Evolutionary conservation across 2,329 filamentous ascomycete genomes (phyloP).

Genomic region (Calonectria pseudoreteaudii): DNA sequence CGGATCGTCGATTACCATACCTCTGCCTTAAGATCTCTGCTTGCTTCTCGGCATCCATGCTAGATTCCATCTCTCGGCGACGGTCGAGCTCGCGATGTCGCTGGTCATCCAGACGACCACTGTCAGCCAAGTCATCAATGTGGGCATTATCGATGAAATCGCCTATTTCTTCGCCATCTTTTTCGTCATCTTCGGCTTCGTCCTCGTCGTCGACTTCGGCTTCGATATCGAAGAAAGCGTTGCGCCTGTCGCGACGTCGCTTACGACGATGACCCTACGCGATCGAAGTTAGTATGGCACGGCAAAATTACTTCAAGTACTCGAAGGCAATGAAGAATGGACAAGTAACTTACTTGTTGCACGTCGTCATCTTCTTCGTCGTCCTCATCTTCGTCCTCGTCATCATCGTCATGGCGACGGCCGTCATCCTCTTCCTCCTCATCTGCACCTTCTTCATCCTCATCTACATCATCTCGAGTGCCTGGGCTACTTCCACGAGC

Average conservation of each 20-base stretch:
- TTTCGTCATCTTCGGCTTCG: slow-evolving; percentile 87
- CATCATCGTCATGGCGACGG: slow-evolving; percentile 52
- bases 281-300: neutral
- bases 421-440: slow-evolving; percentile 55
- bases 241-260: slow-evolving; percentile 79
- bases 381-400: slow-evolving; percentile 57
- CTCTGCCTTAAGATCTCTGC: slow-evolving; percentile 88
- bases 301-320: neutral
- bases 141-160: slow-evolving; percentile 91
- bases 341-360: slow-evolving; percentile 64
- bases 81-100: slow-evolving; percentile 95
- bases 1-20: slow-evolving; percentile 82
- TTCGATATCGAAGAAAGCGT: slow-evolving; percentile 96
- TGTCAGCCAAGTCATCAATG: slow-evolving; percentile 87
- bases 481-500: slow-evolving; percentile 54
- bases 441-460: slow-evolving; percentile 54
- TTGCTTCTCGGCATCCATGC: slow-evolving; percentile 93
- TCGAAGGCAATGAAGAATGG: neutral
- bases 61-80: slow-evolving; percentile 86
- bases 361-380: slow-evolving; percentile 77
- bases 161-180: slow-evolving; percentile 85
- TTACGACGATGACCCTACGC: slow-evolving; percentile 78
- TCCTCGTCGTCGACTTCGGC: slow-evolving; percentile 98
- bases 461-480: slow-evolving; percentile 44
- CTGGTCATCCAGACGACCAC: slow-evolving; percentile 86